phyloP scores from a whole-genome alignment of 192 early-diverging fungal species.

The Umbelopsis sp. region DNA sequence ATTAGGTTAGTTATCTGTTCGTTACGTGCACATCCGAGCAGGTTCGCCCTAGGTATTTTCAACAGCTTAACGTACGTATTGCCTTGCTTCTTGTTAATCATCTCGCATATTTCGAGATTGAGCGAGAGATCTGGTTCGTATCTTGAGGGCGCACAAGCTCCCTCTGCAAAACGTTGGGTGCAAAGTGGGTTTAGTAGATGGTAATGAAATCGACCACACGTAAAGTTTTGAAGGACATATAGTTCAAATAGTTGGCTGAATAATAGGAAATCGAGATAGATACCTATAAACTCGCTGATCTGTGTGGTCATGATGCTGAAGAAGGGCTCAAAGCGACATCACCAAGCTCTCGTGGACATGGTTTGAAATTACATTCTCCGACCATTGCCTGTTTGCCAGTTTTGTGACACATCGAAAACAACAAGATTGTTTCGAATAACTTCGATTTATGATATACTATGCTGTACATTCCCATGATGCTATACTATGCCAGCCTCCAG shows the following conservation, averaged over 20 bases:
- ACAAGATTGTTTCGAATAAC: not conserved
- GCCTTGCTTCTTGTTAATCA: conserved; percentile 89
- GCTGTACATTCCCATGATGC: conserved; percentile 36
- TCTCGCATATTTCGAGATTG: conserved; percentile 94
- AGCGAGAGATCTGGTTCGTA: conserved; percentile 81
- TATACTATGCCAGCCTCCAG: conserved; percentile 35
- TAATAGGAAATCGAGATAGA: not conserved
- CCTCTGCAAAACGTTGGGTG: conserved; percentile 47
- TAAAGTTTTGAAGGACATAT: not conserved
- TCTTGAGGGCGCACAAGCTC: conserved; percentile 73
- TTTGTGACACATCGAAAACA: not conserved
- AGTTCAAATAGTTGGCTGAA: conserved; percentile 23
- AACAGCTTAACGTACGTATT: conserved; percentile 62
- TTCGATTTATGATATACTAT: not conserved
- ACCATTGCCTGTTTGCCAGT: not conserved
- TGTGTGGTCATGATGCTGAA: conserved; percentile 7
- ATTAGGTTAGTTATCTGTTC: not conserved
- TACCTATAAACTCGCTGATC: conserved; percentile 9
- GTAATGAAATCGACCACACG: not conserved
- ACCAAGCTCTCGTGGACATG: not conserved
- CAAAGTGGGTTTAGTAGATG: not conserved
- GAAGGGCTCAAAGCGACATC: not conserved
- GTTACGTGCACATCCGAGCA: too few species aligned
- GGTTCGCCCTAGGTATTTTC: not conserved
- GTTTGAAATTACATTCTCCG: conserved; percentile 12